phyloP scores from a whole-genome alignment of 1,284 basidiomycete species.

The Neotropicomus parvogracilis region DNA sequence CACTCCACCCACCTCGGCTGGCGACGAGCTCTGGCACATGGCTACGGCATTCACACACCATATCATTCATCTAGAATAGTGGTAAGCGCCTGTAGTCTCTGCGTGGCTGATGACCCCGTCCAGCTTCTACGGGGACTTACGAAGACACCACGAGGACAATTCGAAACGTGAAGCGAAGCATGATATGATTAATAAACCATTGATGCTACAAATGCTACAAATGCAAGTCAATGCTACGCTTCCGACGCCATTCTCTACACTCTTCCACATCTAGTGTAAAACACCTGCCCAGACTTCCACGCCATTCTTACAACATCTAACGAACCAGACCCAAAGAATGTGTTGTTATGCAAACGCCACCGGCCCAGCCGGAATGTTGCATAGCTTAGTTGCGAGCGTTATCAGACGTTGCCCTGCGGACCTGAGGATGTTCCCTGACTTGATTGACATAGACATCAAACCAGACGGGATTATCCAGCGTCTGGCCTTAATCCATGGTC shows the following conservation, averaged over 20 bases:
- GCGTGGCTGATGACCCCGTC: not conserved
- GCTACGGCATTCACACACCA: no score
- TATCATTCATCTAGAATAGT: no score
- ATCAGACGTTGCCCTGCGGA: not conserved
- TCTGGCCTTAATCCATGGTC: not conserved
- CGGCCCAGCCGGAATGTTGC: not conserved
- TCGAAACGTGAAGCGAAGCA: not conserved
- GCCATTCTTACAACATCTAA: not conserved
- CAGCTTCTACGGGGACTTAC: not conserved
- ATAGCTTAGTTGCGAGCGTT: not conserved
- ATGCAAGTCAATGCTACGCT: not conserved
- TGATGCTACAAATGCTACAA: slow-evolving; percentile 1
- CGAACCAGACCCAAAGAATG: not conserved
- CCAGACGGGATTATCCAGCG: not conserved
- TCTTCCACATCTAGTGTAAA: not conserved
- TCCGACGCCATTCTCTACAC: not conserved
- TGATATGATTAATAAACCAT: not conserved
- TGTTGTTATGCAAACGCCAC: not conserved
- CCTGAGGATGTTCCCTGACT: not conserved
- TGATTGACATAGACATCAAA: not conserved
- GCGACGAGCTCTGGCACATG: no score
- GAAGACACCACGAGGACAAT: not conserved
- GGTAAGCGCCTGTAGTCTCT: no score
- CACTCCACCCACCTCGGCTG: no score
- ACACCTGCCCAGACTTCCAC: not conserved